phyloP scores from a whole-genome alignment of 2,329 filamentous ascomycete species.

The Dactylellina drechsleri region DNA sequence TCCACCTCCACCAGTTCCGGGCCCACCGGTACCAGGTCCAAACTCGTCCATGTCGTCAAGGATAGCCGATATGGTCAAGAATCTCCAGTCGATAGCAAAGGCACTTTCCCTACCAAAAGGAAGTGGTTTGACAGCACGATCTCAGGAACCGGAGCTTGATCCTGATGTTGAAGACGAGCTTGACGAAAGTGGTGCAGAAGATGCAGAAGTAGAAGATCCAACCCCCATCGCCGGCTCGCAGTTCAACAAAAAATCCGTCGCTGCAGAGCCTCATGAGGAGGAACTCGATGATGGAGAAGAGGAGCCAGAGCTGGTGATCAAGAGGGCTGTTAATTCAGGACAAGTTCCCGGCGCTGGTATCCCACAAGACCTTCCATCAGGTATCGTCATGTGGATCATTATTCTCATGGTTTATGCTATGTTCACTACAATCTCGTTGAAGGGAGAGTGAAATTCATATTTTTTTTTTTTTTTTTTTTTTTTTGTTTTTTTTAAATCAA shows the following conservation, averaged over 20 bases:
- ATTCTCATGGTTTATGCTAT: conserved; percentile 51
- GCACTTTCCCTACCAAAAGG: conserved; percentile 21
- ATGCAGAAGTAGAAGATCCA: conserved; percentile 23
- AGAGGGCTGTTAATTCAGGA: conserved; percentile 4
- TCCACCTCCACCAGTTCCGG: no score
- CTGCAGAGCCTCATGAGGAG: conserved; percentile 24
- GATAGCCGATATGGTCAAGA: conserved; percentile 21
- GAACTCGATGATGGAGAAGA: conserved; percentile 23
- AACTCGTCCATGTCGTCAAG: conserved; percentile 8
- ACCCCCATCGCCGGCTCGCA: conserved; percentile 39
- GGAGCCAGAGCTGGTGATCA: background rate
- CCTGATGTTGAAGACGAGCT: conserved; percentile 5
- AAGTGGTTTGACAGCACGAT: conserved; percentile 11
- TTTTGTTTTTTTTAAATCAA: background rate
- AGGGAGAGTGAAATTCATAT: conserved; percentile 16
- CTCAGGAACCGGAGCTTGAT: conserved; percentile 11
- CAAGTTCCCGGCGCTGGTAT: conserved; percentile 41
- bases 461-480: no score
- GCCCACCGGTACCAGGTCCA: no score
- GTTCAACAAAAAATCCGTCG: conserved; percentile 41
- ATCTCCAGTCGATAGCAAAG: conserved; percentile 8
- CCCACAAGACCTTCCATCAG: conserved; percentile 35
- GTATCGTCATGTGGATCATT: conserved; percentile 51
- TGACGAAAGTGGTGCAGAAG: background rate
- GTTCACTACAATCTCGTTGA: conserved; percentile 51